phyloP scores from a whole-genome alignment of 2,329 filamentous ascomycete species.

The Microcyclospora pomicola region DNA sequence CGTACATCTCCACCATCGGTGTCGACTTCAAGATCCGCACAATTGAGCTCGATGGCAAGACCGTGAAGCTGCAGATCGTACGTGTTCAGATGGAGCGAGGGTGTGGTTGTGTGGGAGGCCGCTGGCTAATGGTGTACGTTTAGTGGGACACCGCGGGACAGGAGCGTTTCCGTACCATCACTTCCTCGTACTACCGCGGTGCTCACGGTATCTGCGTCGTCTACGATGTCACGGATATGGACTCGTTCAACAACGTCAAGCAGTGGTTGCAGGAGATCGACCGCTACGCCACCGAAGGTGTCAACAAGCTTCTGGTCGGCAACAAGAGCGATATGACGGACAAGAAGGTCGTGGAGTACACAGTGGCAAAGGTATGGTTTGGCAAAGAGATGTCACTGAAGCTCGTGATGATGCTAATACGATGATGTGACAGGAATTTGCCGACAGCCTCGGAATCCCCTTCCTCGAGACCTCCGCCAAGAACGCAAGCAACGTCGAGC shows the following conservation, averaged over 20 bases:
- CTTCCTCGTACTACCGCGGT: constrained; percentile 97
- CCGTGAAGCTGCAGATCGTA: constrained; percentile 98
- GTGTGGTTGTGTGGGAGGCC: too few species aligned
- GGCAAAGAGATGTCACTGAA: not conserved
- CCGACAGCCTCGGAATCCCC: constrained; percentile 93
- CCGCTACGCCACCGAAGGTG: constrained; percentile 95
- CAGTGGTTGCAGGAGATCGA: constrained; percentile 99
- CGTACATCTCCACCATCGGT: constrained; percentile 98
- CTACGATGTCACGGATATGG: constrained; percentile 99
- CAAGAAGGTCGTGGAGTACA: constrained; percentile 99
- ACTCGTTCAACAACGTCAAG: constrained; percentile 99
- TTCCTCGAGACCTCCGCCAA: constrained; percentile 99
- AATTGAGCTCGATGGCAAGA: constrained; percentile 98
- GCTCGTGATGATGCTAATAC: constrained; percentile 8
- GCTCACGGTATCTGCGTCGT: constrained; percentile 99
- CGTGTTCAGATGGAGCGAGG: constrained; percentile 23
- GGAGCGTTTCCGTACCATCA: constrained; percentile 99
- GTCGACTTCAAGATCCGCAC: constrained; percentile 99
- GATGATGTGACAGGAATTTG: constrained; percentile 65
- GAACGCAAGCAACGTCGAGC: constrained; percentile 98
- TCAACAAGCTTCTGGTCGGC: constrained; percentile 97
- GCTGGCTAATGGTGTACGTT: too few species aligned
- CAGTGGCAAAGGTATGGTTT: constrained; percentile 78
- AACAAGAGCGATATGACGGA: constrained; percentile 99
- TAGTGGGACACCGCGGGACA: constrained; percentile 99